These are phyloP conservation scores for Geotrichum fermentans DNA, from an alignment of 1,139 yeast genomes.

Conservation along the genomic window DNA sequence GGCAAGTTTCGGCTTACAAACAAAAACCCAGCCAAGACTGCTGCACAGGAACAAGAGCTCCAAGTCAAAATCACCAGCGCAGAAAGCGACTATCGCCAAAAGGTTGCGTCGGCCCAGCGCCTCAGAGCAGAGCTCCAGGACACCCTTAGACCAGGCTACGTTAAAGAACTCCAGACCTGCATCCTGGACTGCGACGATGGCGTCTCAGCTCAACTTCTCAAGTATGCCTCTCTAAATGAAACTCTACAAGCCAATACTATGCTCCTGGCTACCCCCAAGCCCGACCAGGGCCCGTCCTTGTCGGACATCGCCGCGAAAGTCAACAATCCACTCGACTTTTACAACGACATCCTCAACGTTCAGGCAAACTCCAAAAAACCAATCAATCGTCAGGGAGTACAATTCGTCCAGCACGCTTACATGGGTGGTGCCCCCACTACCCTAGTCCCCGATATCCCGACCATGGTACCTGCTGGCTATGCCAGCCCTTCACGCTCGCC, in stretches of 20 bases:
- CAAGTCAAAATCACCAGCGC: constrained; percentile 75
- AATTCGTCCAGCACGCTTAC: constrained; percentile 72
- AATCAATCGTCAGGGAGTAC: constrained; percentile 45
- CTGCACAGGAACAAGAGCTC: constrained; percentile 88
- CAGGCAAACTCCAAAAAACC: constrained; percentile 27
- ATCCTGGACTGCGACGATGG: constrained; percentile 87
- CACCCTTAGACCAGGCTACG: constrained; percentile 71
- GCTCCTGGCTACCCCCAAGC: constrained; percentile 70
- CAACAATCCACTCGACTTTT: constrained; percentile 78
- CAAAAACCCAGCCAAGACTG: constrained; percentile 49
- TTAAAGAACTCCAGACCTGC: constrained; percentile 67
- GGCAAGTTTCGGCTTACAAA: constrained; percentile 58
- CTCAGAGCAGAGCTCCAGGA: constrained; percentile 67
- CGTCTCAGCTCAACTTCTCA: constrained; percentile 77
- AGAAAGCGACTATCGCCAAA: constrained; percentile 77
- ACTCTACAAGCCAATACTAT: constrained; percentile 80
- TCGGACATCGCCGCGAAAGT: constrained; percentile 68
- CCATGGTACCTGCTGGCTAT: not conserved
- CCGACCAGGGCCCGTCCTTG: constrained; percentile 53
- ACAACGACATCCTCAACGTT: constrained; percentile 52
- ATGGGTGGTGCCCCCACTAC: constrained; percentile 33
- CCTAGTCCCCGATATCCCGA: not conserved
- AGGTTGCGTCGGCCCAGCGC: constrained; percentile 67
- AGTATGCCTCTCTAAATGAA: constrained; percentile 83
- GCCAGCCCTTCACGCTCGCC: constrained; percentile 6